These are phyloP conservation scores for Dryadomyces quercus-mongolicae DNA, from an alignment of 2,329 filamentous ascomycete species.

Conservation along the genomic window DNA sequence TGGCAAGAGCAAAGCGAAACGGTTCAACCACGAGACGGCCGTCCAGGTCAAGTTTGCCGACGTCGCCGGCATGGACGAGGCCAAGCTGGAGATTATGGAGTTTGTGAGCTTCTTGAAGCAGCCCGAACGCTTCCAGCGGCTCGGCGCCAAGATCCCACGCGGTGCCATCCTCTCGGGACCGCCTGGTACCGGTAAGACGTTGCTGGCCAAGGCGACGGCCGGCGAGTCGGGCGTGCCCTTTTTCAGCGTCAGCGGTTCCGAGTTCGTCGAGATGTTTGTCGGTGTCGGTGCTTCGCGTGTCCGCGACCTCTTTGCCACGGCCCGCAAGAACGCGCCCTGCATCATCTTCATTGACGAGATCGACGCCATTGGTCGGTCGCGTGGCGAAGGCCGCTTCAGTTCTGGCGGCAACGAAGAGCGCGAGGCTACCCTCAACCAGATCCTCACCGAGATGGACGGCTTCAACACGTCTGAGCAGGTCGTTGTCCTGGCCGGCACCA, in stretches of 20 bases:
- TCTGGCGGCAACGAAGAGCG: conserved; percentile 94
- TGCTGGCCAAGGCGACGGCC: conserved; percentile 92
- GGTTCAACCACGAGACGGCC: conserved; percentile 93
- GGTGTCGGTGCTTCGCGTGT: conserved; percentile 95
- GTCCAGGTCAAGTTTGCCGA: conserved; percentile 96
- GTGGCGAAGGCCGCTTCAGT: conserved; percentile 58
- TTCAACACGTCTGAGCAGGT: conserved; percentile 97
- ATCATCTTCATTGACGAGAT: conserved; percentile 99
- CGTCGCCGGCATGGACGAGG: conserved; percentile 96
- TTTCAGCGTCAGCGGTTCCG: conserved; percentile 95
- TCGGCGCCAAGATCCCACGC: conserved; percentile 94
- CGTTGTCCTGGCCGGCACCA: conserved; percentile 92
- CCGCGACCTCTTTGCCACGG: conserved; percentile 85
- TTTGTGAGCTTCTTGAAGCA: conserved; percentile 96
- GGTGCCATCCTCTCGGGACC: conserved; percentile 96
- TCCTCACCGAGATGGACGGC: conserved; percentile 97
- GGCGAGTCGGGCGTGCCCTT: conserved; percentile 96
- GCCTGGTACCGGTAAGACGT: conserved; percentile 94
- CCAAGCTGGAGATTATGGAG: conserved; percentile 97
- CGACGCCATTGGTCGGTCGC: conserved; percentile 87
- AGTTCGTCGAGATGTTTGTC: conserved; percentile 99
- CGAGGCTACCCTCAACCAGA: conserved; percentile 94
- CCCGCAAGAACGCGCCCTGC: conserved; percentile 90
- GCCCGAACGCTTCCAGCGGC: conserved; percentile 80
- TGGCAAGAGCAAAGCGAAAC: conserved; percentile 88